Conservation (phyloP, 257 asterid species). For the Ajuga chamaepitys region DNA sequence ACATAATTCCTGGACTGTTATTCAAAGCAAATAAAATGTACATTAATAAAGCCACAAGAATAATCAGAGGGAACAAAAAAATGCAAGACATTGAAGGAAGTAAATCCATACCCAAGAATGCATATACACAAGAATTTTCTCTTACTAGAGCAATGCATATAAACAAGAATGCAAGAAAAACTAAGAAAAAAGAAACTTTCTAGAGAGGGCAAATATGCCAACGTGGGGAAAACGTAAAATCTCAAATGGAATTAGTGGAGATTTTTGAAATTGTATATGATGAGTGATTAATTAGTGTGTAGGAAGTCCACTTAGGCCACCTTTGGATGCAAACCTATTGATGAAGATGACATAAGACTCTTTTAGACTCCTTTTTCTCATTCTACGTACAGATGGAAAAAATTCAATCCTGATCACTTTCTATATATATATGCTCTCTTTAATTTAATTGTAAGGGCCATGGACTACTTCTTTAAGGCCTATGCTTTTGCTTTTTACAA, state of each 20-base stretch:
- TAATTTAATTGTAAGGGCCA: neutral
- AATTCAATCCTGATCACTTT: neutral
- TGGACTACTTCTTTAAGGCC: neutral
- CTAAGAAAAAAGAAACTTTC: too few species aligned
- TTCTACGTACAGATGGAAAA: slow-evolving; percentile 2
- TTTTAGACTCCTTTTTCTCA: slow-evolving; percentile 39
- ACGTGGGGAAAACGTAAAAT: too few species aligned
- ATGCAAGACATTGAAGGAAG: neutral
- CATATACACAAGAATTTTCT: too few species aligned
- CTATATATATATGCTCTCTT: neutral
- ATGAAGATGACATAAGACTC: slow-evolving; percentile 57
- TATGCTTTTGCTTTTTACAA: slow-evolving; percentile 25
- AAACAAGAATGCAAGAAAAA: too few species aligned
- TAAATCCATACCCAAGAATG: neutral
- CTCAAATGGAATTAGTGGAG: too few species aligned
- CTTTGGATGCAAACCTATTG: slow-evolving; percentile 53
- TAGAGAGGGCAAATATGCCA: too few species aligned
- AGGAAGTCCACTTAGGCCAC: slow-evolving; percentile 53
- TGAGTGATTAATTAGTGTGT: slow-evolving; percentile 29
- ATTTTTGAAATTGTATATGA: too few species aligned
- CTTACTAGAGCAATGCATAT: too few species aligned
- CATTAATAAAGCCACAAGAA: neutral
- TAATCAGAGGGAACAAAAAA: neutral
- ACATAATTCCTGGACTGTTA: slow-evolving; percentile 93
- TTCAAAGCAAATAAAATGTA: neutral